phyloP scores from a whole-genome alignment of 805 yeast species.

The Candida pini region DNA sequence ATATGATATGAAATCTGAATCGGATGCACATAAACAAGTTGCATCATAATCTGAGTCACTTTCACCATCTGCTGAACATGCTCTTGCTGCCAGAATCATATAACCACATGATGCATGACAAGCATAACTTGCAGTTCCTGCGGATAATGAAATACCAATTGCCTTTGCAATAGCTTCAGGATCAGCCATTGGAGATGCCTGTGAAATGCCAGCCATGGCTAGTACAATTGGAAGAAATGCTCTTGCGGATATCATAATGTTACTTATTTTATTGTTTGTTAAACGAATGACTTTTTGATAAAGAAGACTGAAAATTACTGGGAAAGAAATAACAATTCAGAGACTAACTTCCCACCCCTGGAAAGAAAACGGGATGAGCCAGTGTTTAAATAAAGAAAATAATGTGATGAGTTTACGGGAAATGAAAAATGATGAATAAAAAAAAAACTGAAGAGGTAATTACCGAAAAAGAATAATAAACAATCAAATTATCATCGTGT shows the following conservation, averaged over 20 bases:
- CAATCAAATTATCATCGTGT: too few species aligned
- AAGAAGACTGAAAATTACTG: neutral
- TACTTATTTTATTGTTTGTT: neutral
- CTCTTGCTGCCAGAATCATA: slow-evolving; percentile 25
- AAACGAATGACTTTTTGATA: neutral
- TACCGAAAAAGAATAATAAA: too few species aligned
- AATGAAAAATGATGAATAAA: too few species aligned
- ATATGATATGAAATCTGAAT: slow-evolving; percentile 19
- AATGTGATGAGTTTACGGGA: too few species aligned
- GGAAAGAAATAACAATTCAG: neutral
- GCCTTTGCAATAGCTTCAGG: slow-evolving; percentile 20
- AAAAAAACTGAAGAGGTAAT: too few species aligned
- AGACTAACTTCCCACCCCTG: too few species aligned
- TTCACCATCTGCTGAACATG: slow-evolving; percentile 16
- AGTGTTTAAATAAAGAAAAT: too few species aligned
- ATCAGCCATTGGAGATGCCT: slow-evolving; percentile 2
- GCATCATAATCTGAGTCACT: slow-evolving; percentile 28
- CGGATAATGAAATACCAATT: slow-evolving; percentile 16
- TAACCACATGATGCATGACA: slow-evolving; percentile 31
- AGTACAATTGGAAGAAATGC: slow-evolving; percentile 2
- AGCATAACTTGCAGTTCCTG: slow-evolving; percentile 19
- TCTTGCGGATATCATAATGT: slow-evolving; percentile 4
- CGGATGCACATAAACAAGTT: slow-evolving; percentile 28
- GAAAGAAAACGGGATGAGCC: too few species aligned
- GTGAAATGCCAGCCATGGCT: slow-evolving; percentile 3